Base-by-base conservation (phyloP, 2,329 filamentous ascomycete genomes). In the Clathrospora elynae region DNA sequence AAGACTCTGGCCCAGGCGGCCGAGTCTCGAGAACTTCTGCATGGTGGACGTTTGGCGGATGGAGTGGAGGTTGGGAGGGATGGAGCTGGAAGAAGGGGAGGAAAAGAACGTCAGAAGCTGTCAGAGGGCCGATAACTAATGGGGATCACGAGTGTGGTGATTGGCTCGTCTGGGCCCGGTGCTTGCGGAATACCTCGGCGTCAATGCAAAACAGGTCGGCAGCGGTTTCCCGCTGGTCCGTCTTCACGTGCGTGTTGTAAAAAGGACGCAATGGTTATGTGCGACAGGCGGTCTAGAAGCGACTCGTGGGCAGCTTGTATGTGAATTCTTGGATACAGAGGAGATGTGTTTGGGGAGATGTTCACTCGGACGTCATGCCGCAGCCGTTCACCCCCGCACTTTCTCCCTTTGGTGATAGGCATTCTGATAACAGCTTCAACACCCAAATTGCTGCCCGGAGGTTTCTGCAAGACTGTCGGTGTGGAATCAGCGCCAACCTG, bases 1-100 rank as follows among this genome's bases (percentile, higher is more conserved):
- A 75, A 84, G 80, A 75, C 77, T 76, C 75, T 81, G 82, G 78
- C 82, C 79, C 63, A 81, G 70, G 65, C 82, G 83, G 78, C 85
- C 77, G 73, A 85, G 76, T 78, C 86, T 84, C 78, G 84, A 80
- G 70, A 84, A 82, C 67, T 82, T 84, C 77, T 88, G 78, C 84
- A 87, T 87, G 70, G 64, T 83, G 74, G 58, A 52, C 52, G 55
- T 60, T 59, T 47, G 64, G 58, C 56, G 64, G 63, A 59, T 65
- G 64, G 66, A 61, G 67, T 67, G 67, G 67, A 68, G 62, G 68
- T 63, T 58, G 45, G 49, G 51, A 49, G 46, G 55, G 61, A 51
- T 55, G 55, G 52, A 42, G 56, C 62, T 56, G 62, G 61, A 62
- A 57, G 50, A 44, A 52, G 57, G 51, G 49, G 55, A 58, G 49